These are phyloP conservation scores for Pseudozyma sp. DNA, from an alignment of 1,284 basidiomycete species.

Conservation along the genomic window DNA sequence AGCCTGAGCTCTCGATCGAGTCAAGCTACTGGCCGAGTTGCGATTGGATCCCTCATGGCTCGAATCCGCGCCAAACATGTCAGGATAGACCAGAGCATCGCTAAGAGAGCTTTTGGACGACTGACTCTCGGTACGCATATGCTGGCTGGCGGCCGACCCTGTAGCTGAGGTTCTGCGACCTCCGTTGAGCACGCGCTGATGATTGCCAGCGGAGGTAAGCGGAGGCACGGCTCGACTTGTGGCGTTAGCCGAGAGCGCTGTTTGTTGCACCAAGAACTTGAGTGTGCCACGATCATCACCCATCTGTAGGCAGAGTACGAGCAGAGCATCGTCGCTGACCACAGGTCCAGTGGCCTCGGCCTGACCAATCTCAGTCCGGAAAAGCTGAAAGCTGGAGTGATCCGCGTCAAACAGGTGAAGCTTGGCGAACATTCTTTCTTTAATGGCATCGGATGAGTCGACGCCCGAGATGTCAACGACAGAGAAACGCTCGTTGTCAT, in stretches of 20 bases:
- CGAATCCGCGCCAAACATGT: constrained; percentile 26
- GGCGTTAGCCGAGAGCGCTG: constrained; percentile 39
- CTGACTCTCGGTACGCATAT: constrained; percentile 49
- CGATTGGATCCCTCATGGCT: constrained; percentile 37
- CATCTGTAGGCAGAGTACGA: constrained; percentile 64
- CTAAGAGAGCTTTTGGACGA: constrained; percentile 58
- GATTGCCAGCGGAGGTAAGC: constrained; percentile 29
- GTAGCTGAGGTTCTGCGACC: constrained; percentile 20
- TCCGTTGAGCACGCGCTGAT: constrained; percentile 29
- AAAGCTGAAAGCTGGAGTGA: constrained; percentile 52
- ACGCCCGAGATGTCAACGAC: constrained; percentile 67
- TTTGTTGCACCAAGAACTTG: constrained; percentile 65
- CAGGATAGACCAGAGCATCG: constrained; percentile 44
- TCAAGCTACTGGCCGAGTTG: constrained; percentile 47
- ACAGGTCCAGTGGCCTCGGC: constrained; percentile 55
- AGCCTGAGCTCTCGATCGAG: constrained; percentile 48
- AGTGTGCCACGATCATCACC: constrained; percentile 67
- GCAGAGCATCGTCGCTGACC: constrained; percentile 65
- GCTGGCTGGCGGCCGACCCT: constrained; percentile 33
- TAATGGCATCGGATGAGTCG: constrained; percentile 62
- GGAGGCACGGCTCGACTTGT: constrained; percentile 50
- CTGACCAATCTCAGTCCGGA: constrained; percentile 66
- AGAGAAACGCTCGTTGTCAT: constrained; percentile 67
- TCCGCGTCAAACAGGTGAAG: constrained; percentile 60
- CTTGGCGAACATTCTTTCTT: constrained; percentile 65